These are phyloP conservation scores for Brassica balearica DNA, from an alignment of 441 rosid genomes.

Conservation along the genomic window DNA sequence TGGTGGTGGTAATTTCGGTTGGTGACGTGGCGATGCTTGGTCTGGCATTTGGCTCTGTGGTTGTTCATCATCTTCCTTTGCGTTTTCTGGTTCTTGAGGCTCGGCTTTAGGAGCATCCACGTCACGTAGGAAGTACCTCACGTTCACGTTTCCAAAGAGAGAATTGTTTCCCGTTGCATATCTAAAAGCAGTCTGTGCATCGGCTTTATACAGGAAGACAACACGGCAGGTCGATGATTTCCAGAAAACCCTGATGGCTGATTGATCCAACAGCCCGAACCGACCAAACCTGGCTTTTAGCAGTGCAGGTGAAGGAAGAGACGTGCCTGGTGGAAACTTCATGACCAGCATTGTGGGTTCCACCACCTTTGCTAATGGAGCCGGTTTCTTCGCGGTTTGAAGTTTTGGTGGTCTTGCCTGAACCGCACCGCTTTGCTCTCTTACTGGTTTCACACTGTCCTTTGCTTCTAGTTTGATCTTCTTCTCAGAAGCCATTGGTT, in stretches of 20 bases:
- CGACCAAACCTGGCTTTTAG: constrained; percentile 94
- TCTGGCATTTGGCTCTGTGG: constrained; percentile 43
- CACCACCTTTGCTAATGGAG: constrained; percentile 54
- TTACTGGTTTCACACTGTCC: constrained; percentile 54
- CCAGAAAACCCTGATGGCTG: constrained; percentile 91
- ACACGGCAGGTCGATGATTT: constrained; percentile 88
- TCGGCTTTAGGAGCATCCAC: constrained; percentile 70
- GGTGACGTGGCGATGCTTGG: constrained; percentile 44
- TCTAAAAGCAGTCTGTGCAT: constrained; percentile 81
- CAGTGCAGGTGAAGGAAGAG: constrained; percentile 86
- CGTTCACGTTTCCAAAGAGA: constrained; percentile 73
- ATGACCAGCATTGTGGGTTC: constrained; percentile 97
- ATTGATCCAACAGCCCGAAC: constrained; percentile 84
- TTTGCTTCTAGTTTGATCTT: constrained; percentile 64
- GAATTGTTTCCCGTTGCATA: constrained; percentile 68
- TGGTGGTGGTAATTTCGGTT: constrained; percentile 51
- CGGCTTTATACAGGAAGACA: constrained; percentile 80
- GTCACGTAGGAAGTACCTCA: constrained; percentile 70
- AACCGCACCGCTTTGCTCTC: constrained; percentile 46
- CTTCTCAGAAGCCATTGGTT: constrained; percentile 70
- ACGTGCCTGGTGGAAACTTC: constrained; percentile 87
- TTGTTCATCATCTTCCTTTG: constrained; percentile 61
- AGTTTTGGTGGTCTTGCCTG: constrained; percentile 52
- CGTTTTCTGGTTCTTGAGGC: constrained; percentile 55
- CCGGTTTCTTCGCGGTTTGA: constrained; percentile 54